These are phyloP conservation scores for Aspergillus thermomutatus DNA, from an alignment of 2,329 filamentous ascomycete genomes.

Conservation along the genomic window DNA sequence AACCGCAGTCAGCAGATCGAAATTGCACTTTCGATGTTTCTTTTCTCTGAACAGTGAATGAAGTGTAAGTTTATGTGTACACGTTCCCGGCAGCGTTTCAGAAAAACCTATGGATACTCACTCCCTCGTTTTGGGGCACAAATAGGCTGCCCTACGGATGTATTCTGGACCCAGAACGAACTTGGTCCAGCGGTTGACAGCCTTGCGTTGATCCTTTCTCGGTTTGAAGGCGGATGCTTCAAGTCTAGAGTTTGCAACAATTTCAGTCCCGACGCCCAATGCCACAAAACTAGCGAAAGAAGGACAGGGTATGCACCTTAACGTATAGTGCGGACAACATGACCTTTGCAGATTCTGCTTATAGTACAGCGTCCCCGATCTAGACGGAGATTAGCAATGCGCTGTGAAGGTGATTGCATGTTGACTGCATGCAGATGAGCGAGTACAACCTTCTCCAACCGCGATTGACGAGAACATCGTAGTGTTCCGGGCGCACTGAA, in stretches of 20 bases:
- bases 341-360: conserved; percentile 63
- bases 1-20: conserved; percentile 41
- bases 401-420: background rate
- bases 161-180: conserved; percentile 48
- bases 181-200: conserved; percentile 48
- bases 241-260: conserved; percentile 27
- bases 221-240: conserved; percentile 42
- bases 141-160: conserved; percentile 42
- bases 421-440: background rate
- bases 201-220: conserved; percentile 46
- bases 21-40: conserved; percentile 39
- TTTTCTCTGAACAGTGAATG: conserved; percentile 37
- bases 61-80: background rate
- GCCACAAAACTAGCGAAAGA: background rate
- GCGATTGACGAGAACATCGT: conserved; percentile 46
- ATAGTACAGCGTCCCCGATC: conserved; percentile 49
- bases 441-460: conserved; percentile 46
- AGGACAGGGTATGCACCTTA: conserved; percentile 33
- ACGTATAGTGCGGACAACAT: conserved; percentile 80
- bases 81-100: background rate
- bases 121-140: conserved; percentile 45
- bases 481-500: conserved; percentile 44
- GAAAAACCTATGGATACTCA: conserved; percentile 22
- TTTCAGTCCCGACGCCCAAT: conserved; percentile 3
- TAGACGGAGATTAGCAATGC: conserved; percentile 18